Evolutionary conservation across 192 early-diverging fungal genomes (phyloP).

Genomic region (Podila epicladia): DNA sequence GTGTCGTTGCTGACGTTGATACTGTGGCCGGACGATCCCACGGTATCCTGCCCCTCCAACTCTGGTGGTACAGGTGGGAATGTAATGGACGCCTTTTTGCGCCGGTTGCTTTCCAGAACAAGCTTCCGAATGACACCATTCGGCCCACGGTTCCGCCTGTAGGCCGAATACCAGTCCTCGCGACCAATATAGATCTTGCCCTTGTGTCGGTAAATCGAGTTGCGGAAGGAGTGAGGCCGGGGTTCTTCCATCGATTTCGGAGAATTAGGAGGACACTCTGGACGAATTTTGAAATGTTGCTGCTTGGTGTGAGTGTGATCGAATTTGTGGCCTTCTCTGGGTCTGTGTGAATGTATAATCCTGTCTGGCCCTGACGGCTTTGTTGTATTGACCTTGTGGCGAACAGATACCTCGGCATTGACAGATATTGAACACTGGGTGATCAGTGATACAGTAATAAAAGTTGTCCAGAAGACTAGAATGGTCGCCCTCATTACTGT

Average conservation of each 20-base stretch:
- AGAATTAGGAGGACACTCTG: background rate
- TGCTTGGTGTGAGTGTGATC: no score
- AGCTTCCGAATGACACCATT: constrained; percentile 7
- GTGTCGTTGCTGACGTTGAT: background rate
- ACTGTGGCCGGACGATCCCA: background rate
- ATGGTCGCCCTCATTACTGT: no score
- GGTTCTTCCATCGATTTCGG: background rate
- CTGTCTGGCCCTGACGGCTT: no score
- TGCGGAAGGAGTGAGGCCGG: background rate
- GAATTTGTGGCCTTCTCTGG: no score
- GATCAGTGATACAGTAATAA: no score
- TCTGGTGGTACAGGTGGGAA: background rate
- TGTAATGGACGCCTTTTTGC: constrained; percentile 8
- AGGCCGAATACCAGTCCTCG: constrained; percentile 21
- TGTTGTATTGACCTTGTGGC: no score
- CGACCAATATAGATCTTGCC: constrained; percentile 21
- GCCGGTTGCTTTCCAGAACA: constrained; percentile 9
- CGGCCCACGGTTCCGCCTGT: constrained; percentile 18
- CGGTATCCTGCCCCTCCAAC: background rate
- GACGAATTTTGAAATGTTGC: background rate
- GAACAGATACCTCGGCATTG: no score
- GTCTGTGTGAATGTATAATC: no score
- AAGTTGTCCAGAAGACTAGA: no score
- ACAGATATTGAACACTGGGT: no score
- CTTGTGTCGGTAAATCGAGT: background rate